Evolutionary conservation across 208 protist species (phyloP).

Genomic region (Trypanosoma conorhini): DNA sequence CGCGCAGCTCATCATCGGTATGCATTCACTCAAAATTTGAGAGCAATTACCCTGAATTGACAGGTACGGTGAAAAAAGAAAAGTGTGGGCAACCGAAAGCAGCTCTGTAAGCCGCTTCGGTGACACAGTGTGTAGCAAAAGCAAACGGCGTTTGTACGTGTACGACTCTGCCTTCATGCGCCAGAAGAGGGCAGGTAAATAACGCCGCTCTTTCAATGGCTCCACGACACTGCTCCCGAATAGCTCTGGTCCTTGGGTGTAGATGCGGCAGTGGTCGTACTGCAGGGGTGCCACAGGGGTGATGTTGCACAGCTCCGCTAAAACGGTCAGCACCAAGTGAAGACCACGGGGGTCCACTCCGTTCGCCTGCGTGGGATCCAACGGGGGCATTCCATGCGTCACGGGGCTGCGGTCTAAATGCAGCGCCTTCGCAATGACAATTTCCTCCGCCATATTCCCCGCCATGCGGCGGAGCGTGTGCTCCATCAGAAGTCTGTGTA

Average conservation of each 20-base stretch:
- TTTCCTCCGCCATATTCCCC: not conserved
- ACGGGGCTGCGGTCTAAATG: not conserved
- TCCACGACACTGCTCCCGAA: conserved; percentile 15
- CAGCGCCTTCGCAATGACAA: conserved; percentile 7
- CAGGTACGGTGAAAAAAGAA: conserved; percentile 25
- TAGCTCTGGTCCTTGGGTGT: not conserved
- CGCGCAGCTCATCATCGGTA: conserved; percentile 9
- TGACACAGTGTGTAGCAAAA: not conserved
- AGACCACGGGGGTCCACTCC: conserved; percentile 15
- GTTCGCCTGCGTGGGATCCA: not conserved
- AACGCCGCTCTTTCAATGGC: conserved; percentile 4
- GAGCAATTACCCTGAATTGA: conserved; percentile 7
- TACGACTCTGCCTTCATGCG: conserved; percentile 23
- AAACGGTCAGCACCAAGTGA: conserved; percentile 13
- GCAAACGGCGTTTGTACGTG: not conserved
- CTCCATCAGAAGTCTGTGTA: conserved; percentile 17
- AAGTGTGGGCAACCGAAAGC: conserved; percentile 14
- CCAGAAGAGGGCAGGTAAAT: conserved; percentile 24
- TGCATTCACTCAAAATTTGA: conserved; percentile 10
- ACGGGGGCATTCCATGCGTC: conserved; percentile 4
- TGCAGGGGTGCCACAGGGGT: not conserved
- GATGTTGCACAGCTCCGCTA: conserved; percentile 30
- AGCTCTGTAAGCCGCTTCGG: conserved; percentile 17
- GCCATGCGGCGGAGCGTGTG: conserved; percentile 7
- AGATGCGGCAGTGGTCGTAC: conserved; percentile 2